A percentile compares a stretch with the other conserved stretches of the same genome.
Evolutionary conservation across 352 stramenopile species (phyloP).

Genomic region (Phytophthora boehmeriae): DNA sequence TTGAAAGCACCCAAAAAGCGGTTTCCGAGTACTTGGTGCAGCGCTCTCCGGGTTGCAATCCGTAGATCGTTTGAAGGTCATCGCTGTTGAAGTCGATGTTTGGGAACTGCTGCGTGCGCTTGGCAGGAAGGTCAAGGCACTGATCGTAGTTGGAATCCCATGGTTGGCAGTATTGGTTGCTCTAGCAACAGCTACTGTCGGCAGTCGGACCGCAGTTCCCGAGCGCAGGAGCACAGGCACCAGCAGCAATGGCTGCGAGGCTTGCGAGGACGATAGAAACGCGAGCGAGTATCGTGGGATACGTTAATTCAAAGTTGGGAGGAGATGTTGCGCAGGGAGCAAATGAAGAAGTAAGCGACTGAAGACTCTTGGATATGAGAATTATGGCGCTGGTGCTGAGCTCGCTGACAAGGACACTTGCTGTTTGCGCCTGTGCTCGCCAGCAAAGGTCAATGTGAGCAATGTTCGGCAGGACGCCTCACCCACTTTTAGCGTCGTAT

Average conservation of each 20-base stretch:
- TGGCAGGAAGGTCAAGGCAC: conserved; percentile 38
- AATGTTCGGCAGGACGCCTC: too few species aligned
- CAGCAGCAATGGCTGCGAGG: background rate
- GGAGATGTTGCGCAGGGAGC: background rate
- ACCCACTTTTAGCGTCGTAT: too few species aligned
- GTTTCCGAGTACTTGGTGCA: conserved; percentile 24
- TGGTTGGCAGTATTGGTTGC: conserved; percentile 50
- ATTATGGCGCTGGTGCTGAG: too few species aligned
- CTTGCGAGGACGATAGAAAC: background rate
- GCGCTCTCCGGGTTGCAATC: conserved; percentile 10
- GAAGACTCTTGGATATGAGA: too few species aligned
- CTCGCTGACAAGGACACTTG: too few species aligned
- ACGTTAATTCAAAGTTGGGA: background rate
- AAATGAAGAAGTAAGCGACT: background rate
- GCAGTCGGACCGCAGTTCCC: conserved; percentile 6
- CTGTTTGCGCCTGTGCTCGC: too few species aligned
- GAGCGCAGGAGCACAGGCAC: background rate
- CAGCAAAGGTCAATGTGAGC: too few species aligned
- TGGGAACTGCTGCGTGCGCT: conserved; percentile 38
- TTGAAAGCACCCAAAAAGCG: too few species aligned
- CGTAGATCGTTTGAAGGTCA: conserved; percentile 41
- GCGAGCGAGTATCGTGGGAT: conserved; percentile 2
- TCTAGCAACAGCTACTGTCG: conserved; percentile 38
- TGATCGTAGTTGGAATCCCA: conserved; percentile 53
- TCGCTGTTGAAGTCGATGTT: conserved; percentile 53